These are phyloP conservation scores for Chalciporus piperatus DNA, from an alignment of 768 basidiomycete species.

Conservation along the genomic window DNA sequence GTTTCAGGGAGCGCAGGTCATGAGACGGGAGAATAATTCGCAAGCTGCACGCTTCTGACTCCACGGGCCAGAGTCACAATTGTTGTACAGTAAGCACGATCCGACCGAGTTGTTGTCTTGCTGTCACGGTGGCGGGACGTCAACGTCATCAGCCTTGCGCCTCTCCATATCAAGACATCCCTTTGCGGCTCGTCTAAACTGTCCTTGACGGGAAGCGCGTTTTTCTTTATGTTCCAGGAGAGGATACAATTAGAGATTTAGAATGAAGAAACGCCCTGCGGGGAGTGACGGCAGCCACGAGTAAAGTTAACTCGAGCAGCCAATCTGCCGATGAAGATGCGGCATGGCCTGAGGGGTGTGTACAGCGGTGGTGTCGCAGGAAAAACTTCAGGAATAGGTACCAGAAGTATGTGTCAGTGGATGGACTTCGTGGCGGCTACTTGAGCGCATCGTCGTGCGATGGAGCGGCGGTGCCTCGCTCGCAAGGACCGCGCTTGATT, in stretches of 20 bases:
- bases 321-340: background rate
- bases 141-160: background rate
- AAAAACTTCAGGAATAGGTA: background rate
- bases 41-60: background rate
- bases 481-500: background rate
- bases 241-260: background rate
- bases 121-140: too few relatives aligned
- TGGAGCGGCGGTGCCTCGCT: background rate
- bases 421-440: background rate
- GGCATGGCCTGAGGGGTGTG: background rate
- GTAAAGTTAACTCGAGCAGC: background rate
- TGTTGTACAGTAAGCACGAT: background rate
- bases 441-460: background rate
- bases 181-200: conserved; percentile 13
- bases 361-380: background rate
- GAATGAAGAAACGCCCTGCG: background rate
- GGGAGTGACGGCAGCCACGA: background rate
- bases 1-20: too few relatives aligned
- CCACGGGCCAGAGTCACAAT: background rate
- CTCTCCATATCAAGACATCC: conserved; percentile 10
- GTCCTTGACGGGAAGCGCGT: background rate
- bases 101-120: background rate
- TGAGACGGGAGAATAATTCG: background rate
- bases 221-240: background rate
- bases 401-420: background rate